Base-by-base conservation (phyloP, 202 grass and related monocot genomes). In the Sporobolus alterniflorus region DNA sequence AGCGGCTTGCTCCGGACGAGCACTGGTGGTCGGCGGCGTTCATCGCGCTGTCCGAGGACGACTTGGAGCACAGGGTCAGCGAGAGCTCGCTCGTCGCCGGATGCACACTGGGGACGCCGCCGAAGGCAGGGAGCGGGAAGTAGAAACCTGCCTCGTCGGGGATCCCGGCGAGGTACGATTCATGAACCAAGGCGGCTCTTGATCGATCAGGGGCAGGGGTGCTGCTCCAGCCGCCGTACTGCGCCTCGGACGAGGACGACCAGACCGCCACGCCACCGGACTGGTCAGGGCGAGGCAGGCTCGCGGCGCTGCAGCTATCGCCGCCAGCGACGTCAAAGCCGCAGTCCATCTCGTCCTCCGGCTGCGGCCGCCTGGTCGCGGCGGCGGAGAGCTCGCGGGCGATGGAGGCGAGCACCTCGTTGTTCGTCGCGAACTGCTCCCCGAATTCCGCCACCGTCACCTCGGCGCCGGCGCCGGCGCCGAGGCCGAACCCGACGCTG, bases 1-100 rank as follows among this genome's bases (percentile, higher is more conserved):
- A 97, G 42, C 83, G 89, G 85, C 89, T 92, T 21, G 81, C 84
- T 17, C 75, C 92, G n/a, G 92, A 91, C 22, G 83, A 86, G 86
- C 62, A 79, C 64, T 86, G 84, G 41, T 74, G 80, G 43, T 15
- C 6, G 46, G 36, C 39, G 43, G 42, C 31, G 84, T 82, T 62
- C 44, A 83, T 56, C 69, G 71, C 66, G 63, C 17, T 78, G 34
- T 81, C 67, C 44, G 64, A 51, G n/a, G 63, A 73, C 21, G 76
- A 62, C 12, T 82, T 77, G 41, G 91, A 88, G 68, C 87, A 81
- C 28, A 91, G 81, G 44, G 82, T 92, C 31, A 97, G 79, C 24
- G 89, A 91, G 30, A 93, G 88, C 73, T 89, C 90, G 73, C 85
- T 93, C 56, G 70, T 61, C 64, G 86, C 48, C 17, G 57, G n/a